These are phyloP conservation scores for Cylindrodendrum hubeiense DNA, from an alignment of 2,329 filamentous ascomycete species.

Conservation along the genomic window DNA sequence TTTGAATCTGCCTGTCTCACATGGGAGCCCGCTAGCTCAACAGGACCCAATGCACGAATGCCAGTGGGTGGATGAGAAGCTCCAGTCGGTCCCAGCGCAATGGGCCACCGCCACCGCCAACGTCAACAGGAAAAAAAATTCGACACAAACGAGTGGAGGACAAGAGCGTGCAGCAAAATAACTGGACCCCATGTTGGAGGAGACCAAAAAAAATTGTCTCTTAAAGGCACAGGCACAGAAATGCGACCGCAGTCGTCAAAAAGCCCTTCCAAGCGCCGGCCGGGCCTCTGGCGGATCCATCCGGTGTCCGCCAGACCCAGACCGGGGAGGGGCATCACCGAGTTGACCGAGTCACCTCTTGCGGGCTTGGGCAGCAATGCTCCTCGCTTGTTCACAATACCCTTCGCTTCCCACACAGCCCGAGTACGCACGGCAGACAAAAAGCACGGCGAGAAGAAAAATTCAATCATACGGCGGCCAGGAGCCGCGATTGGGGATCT, in stretches of 20 bases:
- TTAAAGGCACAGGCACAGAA: background rate
- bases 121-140: constrained; percentile 11
- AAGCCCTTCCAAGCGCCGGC: constrained; percentile 10
- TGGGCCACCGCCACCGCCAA: constrained; percentile 17
- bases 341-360: constrained; percentile 7
- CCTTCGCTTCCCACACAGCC: constrained; percentile 12
- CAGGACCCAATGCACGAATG: constrained; percentile 5
- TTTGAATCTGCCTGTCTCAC: constrained; percentile 15
- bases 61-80: background rate
- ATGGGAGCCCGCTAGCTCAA: constrained; percentile 9
- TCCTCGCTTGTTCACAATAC: constrained; percentile 11
- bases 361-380: constrained; percentile 28
- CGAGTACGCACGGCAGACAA: background rate
- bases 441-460: background rate
- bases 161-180: constrained; percentile 10
- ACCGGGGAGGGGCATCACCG: constrained; percentile 27
- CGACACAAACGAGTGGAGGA: constrained; percentile 5
- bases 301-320: constrained; percentile 5
- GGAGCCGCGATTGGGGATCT: constrained; percentile 7
- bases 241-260: constrained; percentile 9
- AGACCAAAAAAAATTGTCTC: background rate
- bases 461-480: background rate
- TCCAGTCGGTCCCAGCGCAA: constrained; percentile 15
- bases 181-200: constrained; percentile 9
- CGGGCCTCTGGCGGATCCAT: constrained; percentile 14